phyloP scores from a whole-genome alignment of 2,329 filamentous ascomycete species.

The Neofusicoccum ribis region DNA sequence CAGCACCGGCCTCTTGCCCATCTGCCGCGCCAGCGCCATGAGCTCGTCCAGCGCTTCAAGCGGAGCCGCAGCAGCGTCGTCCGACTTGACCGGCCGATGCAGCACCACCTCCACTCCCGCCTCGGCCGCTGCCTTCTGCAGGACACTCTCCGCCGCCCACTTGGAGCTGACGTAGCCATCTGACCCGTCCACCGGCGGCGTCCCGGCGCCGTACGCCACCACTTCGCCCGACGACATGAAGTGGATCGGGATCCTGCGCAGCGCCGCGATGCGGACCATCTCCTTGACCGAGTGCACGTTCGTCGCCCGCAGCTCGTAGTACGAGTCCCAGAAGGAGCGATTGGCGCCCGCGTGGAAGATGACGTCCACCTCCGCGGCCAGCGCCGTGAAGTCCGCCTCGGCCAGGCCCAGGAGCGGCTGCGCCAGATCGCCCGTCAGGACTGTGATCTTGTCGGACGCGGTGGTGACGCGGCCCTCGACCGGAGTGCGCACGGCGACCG shows the following conservation, averaged over 20 bases:
- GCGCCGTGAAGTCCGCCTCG: neutral
- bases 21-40: too few relatives aligned
- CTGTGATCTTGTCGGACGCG: constrained; percentile 16
- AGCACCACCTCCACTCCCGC: neutral
- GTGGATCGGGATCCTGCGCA: constrained; percentile 23
- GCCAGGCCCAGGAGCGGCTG: constrained; percentile 24
- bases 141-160: constrained; percentile 21
- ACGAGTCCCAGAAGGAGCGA: constrained; percentile 30
- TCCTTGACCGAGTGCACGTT: constrained; percentile 26
- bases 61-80: constrained; percentile 11
- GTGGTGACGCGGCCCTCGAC: neutral
- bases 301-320: constrained; percentile 26
- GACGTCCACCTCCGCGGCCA: neutral
- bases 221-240: constrained; percentile 21
- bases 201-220: neutral
- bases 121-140: constrained; percentile 19
- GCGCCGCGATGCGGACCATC: constrained; percentile 18
- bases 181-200: constrained; percentile 3
- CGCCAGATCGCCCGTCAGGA: constrained; percentile 41
- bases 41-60: constrained; percentile 17
- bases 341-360: constrained; percentile 29
- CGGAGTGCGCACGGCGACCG: constrained; percentile 41
- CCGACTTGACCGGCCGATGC: constrained; percentile 19
- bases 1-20: too few relatives aligned
- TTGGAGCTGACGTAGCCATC: constrained; percentile 23